Percentiles rank a stretch among this genome's conserved stretches.
These are phyloP conservation scores for Trichothecium roseum DNA, from an alignment of 2,329 filamentous ascomycete genomes.

Conservation along the genomic window DNA sequence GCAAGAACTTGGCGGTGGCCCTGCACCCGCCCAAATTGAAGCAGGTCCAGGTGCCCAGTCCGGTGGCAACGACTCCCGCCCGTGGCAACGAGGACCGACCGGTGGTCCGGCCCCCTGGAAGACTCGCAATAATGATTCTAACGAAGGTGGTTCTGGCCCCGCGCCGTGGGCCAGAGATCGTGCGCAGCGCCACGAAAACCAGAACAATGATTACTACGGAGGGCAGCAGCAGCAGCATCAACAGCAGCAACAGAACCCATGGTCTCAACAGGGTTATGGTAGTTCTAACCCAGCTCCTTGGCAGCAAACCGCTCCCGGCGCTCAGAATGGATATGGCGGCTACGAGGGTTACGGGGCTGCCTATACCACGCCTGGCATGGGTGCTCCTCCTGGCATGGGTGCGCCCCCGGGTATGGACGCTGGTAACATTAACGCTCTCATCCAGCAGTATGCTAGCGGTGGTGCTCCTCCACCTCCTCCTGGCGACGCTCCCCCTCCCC, in stretches of 20 bases:
- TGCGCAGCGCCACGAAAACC: slow-evolving; percentile 30
- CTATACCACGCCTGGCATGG: slow-evolving; percentile 28
- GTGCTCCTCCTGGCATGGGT: slow-evolving; percentile 29
- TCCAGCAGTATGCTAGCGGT: slow-evolving; percentile 52
- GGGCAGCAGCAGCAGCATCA: slow-evolving; percentile 11
- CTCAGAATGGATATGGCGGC: slow-evolving; percentile 46
- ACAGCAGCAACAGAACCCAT: slow-evolving; percentile 12
- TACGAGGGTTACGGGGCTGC: slow-evolving; percentile 42
- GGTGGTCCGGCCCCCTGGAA: slow-evolving; percentile 79
- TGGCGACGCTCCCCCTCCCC: slow-evolving; percentile 38
- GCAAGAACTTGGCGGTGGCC: slow-evolving; percentile 83
- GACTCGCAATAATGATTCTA: slow-evolving; percentile 40
- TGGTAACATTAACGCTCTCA: slow-evolving; percentile 50
- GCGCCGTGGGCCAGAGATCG: slow-evolving; percentile 56
- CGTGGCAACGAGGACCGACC: slow-evolving; percentile 81
- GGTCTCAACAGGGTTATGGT: neutral
- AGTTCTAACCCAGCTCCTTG: slow-evolving; percentile 31
- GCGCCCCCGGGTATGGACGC: slow-evolving; percentile 38
- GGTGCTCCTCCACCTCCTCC: slow-evolving; percentile 49
- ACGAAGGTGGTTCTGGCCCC: slow-evolving; percentile 34
- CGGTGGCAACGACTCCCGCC: slow-evolving; percentile 52
- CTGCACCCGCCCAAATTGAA: slow-evolving; percentile 73
- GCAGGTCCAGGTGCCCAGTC: slow-evolving; percentile 55
- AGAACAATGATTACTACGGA: slow-evolving; percentile 7
- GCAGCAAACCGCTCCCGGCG: slow-evolving; percentile 30